These are phyloP conservation scores for Eucalyptus microcorys DNA, from an alignment of 345 rosid genomes.

Conservation along the genomic window DNA sequence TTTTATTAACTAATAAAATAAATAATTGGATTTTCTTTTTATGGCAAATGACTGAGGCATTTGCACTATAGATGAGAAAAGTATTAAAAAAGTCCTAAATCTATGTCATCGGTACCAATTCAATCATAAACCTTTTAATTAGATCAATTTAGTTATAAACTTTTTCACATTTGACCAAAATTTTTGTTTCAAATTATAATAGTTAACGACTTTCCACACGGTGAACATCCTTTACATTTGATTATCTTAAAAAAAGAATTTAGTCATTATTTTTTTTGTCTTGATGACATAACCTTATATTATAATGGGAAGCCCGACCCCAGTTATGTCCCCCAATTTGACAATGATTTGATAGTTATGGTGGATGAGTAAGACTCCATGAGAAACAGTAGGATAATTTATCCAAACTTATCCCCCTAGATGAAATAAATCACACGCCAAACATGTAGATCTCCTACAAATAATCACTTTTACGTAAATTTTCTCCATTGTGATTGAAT, in stretches of 20 bases:
- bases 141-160: fast-evolving
- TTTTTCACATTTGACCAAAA: background rate
- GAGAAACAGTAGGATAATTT: background rate
- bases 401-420: background rate
- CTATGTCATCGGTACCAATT: fast-evolving
- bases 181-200: background rate
- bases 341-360: background rate
- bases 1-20: background rate
- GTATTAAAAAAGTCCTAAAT: too few relatives aligned
- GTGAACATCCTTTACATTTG: background rate
- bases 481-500: background rate
- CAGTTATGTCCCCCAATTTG: background rate
- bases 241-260: background rate
- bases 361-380: background rate
- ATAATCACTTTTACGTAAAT: background rate
- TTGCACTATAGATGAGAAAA: background rate
- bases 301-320: background rate
- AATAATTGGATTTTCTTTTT: background rate
- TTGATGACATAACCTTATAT: background rate
- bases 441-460: background rate
- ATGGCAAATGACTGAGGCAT: background rate
- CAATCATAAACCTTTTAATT: fast-evolving
- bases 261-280: background rate
- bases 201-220: background rate
- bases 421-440: background rate